Conservation (phyloP, 1,139 yeast genomes). For the Geotrichum fermentans region DNA sequence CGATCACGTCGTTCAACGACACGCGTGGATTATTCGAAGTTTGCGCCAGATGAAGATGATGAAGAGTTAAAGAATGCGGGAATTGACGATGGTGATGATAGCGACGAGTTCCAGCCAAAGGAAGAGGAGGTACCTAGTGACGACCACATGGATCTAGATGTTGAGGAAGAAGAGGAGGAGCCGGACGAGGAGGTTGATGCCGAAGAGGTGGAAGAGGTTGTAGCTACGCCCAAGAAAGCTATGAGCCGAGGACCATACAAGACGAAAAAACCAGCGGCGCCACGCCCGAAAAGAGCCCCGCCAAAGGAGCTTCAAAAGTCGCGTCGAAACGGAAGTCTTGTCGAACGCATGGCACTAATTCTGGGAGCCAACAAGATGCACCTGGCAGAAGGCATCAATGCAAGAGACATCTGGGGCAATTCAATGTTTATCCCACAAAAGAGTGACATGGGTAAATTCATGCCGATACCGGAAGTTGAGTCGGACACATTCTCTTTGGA, state of each 20-base stretch:
- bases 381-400: conserved; percentile 34
- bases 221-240: background rate
- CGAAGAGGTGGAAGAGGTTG: conserved; percentile 2
- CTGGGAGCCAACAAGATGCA: conserved; percentile 39
- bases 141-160: conserved; percentile 11
- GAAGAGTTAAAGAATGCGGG: conserved; percentile 13
- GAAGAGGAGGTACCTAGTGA: background rate
- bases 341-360: conserved; percentile 38
- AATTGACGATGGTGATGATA: conserved; percentile 19
- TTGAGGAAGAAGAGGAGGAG: conserved; percentile 18
- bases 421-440: conserved; percentile 32
- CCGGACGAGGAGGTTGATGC: conserved; percentile 8
- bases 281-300: background rate
- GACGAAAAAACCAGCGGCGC: conserved; percentile 1
- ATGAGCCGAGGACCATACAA: background rate
- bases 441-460: conserved; percentile 19
- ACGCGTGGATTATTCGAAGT: conserved; percentile 27
- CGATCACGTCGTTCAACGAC: conserved; percentile 24
- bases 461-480: conserved; percentile 13
- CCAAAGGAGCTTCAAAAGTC: conserved; percentile 29
- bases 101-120: conserved; percentile 10
- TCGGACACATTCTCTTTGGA: background rate
- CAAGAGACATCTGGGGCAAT: conserved; percentile 39
- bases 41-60: conserved; percentile 22
- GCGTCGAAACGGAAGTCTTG: conserved; percentile 27